These are phyloP conservation scores for Mycena indigotica DNA, from an alignment of 768 basidiomycete genomes.

Conservation along the genomic window DNA sequence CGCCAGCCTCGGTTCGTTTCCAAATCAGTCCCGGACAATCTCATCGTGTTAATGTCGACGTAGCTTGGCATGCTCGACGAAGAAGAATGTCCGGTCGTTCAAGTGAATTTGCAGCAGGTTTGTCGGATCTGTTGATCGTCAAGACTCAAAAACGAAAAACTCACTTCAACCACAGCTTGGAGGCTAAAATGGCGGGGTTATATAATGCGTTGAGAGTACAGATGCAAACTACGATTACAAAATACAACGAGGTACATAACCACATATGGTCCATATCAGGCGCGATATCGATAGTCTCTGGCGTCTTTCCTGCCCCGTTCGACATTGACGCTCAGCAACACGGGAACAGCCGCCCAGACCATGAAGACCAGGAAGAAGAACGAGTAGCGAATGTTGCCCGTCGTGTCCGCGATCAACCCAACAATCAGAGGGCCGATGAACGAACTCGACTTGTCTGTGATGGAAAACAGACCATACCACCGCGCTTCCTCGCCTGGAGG, in stretches of 20 bases:
- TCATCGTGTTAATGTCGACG: background rate
- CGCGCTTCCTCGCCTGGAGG: conserved; percentile 88
- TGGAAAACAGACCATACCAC: conserved; percentile 88
- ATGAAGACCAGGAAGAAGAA: conserved; percentile 87
- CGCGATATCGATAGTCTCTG: conserved; percentile 38
- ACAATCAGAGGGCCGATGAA: conserved; percentile 92
- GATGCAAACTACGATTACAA: too few species aligned
- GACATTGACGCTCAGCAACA: conserved; percentile 72
- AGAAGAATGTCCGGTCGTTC: background rate
- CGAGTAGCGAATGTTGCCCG: conserved; percentile 88
- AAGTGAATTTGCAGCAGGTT: background rate
- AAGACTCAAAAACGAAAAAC: too few species aligned
- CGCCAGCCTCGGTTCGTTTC: conserved; percentile 4
- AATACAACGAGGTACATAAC: background rate
- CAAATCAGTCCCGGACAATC: background rate
- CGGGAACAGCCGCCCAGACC: conserved; percentile 79
- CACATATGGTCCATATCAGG: background rate
- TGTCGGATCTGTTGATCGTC: too few species aligned
- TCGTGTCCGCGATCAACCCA: conserved; percentile 82
- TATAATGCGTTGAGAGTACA: too few species aligned
- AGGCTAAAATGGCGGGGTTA: too few species aligned
- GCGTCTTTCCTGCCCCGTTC: conserved; percentile 61
- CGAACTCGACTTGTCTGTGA: conserved; percentile 92
- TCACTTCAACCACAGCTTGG: background rate
- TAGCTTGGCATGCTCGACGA: conserved; percentile 9